Evolutionary conservation across 371 early-diverging fungal genomes (phyloP).

Genomic region (Mortierella polycephala): DNA sequence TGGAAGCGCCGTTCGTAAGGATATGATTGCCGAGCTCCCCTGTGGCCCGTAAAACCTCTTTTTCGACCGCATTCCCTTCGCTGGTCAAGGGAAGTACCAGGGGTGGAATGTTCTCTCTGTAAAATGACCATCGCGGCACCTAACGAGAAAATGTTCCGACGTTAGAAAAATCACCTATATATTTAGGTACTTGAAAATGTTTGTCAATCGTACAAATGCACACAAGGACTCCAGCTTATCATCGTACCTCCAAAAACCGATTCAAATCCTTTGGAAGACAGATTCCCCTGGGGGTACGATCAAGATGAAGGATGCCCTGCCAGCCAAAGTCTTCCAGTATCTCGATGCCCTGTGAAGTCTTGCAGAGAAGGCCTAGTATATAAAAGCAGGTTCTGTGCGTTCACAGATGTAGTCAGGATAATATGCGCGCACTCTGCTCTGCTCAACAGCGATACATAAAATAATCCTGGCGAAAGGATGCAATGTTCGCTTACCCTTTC

Average conservation of each 20-base stretch:
- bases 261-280: conserved; percentile 75
- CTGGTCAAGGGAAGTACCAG: conserved; percentile 57
- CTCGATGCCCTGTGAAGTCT: conserved; percentile 77
- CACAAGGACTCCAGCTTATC: neutral
- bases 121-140: conserved; percentile 74
- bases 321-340: conserved; percentile 79
- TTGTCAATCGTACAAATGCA: neutral
- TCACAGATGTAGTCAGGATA: neutral
- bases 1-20: conserved; percentile 82
- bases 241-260: conserved; percentile 69
- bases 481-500: conserved; percentile 70
- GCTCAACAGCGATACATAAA: neutral
- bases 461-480: conserved; percentile 6
- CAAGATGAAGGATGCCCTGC: conserved; percentile 73
- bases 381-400: conserved; percentile 78
- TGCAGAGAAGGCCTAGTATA: conserved; percentile 78
- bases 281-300: conserved; percentile 65
- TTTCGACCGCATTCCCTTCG: conserved; percentile 62
- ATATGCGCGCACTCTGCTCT: too few relatives aligned
- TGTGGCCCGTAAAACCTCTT: conserved; percentile 77
- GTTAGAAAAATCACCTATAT: neutral
- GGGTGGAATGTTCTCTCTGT: conserved; percentile 59
- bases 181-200: neutral
- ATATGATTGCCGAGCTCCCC: conserved; percentile 91
- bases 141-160: conserved; percentile 16